Percentiles rank a stretch among this genome's conserved stretches.
Conservation (phyloP, 176 grass and related monocot genomes). For the Echinochloa phyllopogon region DNA sequence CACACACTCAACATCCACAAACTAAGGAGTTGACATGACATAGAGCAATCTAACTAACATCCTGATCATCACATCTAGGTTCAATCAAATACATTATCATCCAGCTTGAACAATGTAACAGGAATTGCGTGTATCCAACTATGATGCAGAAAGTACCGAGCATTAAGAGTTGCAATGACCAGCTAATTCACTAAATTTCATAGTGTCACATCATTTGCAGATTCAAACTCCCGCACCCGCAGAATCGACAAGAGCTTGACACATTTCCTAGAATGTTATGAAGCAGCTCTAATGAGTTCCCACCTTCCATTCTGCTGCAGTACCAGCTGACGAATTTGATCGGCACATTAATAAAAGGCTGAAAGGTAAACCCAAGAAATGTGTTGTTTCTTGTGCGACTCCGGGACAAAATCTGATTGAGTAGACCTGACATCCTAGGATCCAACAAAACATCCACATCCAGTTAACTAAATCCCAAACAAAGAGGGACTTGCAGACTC, state of each 20-base stretch:
- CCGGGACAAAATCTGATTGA: constrained; percentile 12
- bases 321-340: constrained; percentile 19
- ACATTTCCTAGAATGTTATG: not conserved
- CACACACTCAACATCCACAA: not conserved
- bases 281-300: constrained; percentile 4
- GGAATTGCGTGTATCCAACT: not conserved
- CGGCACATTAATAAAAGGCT: not conserved
- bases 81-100: constrained; percentile 9
- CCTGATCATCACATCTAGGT: not conserved
- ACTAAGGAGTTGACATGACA: not conserved
- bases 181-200: constrained; percentile 1
- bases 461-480: constrained; percentile 27
- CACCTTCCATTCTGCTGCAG: not conserved
- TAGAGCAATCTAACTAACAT: constrained; percentile 23
- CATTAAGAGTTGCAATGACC: not conserved
- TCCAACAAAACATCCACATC: constrained; percentile 33
- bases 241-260: not conserved
- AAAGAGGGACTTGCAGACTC: not conserved
- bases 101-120: not conserved
- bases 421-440: constrained; percentile 7
- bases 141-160: not conserved
- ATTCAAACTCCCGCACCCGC: not conserved
- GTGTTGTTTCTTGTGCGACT: not conserved
- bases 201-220: constrained; percentile 15
- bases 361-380: constrained; percentile 6